phyloP scores from a whole-genome alignment of 2,329 filamentous ascomycete species.

The Neurospora sp. region DNA sequence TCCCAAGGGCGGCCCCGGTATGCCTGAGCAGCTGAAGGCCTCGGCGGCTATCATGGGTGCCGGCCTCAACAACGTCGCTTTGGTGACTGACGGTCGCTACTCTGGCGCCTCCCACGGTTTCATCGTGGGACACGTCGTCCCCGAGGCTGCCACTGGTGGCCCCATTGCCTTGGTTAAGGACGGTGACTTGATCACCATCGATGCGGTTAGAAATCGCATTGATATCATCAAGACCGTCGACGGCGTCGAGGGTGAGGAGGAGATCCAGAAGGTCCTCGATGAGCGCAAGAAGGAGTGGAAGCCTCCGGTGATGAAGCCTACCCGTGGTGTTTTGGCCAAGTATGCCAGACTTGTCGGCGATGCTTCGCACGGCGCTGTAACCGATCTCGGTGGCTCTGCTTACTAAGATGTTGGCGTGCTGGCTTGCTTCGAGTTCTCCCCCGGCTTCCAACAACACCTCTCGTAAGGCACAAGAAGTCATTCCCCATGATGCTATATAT shows the following conservation, averaged over 20 bases:
- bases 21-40: constrained; percentile 90
- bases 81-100: constrained; percentile 89
- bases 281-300: constrained; percentile 53
- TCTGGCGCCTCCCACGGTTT: constrained; percentile 84
- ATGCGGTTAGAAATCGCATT: constrained; percentile 73
- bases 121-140: constrained; percentile 87
- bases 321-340: constrained; percentile 78
- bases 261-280: constrained; percentile 41
- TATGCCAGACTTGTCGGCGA: constrained; percentile 83
- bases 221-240: constrained; percentile 46
- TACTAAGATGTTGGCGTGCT: no score
- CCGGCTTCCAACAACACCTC: no score
- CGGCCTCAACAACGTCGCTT: constrained; percentile 73
- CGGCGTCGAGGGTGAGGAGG: constrained; percentile 6
- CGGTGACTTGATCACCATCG: constrained; percentile 78
- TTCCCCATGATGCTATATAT: no score
- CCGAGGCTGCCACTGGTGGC: constrained; percentile 81
- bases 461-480: no score
- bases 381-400: constrained; percentile 43
- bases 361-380: constrained; percentile 85
- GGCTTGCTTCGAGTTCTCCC: no score
- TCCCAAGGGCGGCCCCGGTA: constrained; percentile 85
- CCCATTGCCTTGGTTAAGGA: constrained; percentile 75
- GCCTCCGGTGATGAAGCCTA: constrained; percentile 60
- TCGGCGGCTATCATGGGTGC: constrained; percentile 90